Conservation (phyloP, 2,329 filamentous ascomycete genomes). For the Alternaria dauci region DNA sequence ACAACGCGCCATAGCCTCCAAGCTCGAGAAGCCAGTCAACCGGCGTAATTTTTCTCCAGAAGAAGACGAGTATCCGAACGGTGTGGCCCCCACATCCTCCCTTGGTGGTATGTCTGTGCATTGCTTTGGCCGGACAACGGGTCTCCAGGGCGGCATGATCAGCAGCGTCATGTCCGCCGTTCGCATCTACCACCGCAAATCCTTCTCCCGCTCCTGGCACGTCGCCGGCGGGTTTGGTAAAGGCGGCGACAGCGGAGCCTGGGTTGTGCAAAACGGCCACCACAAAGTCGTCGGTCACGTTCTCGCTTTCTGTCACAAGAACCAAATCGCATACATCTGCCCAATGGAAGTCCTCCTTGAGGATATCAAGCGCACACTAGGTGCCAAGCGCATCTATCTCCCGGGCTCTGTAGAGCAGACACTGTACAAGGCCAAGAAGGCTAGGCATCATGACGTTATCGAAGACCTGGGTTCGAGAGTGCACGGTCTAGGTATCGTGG, state of each 20-base stretch:
- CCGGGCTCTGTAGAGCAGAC: constrained; percentile 62
- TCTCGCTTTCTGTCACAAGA: constrained; percentile 83
- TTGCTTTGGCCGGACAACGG: constrained; percentile 87
- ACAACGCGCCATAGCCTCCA: constrained; percentile 41
- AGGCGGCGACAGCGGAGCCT: constrained; percentile 91
- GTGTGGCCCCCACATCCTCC: constrained; percentile 65
- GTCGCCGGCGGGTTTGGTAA: constrained; percentile 71
- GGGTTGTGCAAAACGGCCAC: constrained; percentile 83
- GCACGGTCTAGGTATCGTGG: constrained; percentile 43
- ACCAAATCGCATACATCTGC: constrained; percentile 87
- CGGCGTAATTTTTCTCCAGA: constrained; percentile 46
- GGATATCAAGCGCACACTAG: constrained; percentile 82
- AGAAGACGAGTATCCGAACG: constrained; percentile 61
- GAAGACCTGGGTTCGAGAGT: constrained; percentile 38
- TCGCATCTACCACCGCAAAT: constrained; percentile 84
- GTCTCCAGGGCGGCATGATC: constrained; percentile 80
- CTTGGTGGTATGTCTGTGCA: constrained; percentile 82
- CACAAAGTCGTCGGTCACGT: constrained; percentile 89
- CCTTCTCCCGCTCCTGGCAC: constrained; percentile 76
- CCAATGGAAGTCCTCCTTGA: constrained; percentile 91
- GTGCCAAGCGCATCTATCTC: constrained; percentile 73
- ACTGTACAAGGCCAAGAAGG: constrained; percentile 20
- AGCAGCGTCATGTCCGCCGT: constrained; percentile 81
- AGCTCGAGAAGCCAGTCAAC: constrained; percentile 47
- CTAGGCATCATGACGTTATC: constrained; percentile 18